Conservation (phyloP, 148 eudicot species). For the Selenicereus undatus region DNA sequence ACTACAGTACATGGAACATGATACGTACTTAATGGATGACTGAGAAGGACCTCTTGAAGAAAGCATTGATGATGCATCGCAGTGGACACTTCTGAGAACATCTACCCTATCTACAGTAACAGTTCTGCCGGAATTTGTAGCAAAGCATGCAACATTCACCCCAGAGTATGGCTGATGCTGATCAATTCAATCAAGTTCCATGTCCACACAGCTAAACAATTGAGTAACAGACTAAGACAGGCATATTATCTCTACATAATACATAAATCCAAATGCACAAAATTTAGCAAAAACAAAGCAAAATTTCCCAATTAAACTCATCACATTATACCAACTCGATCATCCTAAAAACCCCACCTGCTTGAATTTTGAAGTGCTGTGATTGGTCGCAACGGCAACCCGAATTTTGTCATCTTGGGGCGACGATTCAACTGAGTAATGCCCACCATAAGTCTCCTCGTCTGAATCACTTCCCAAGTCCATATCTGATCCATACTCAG, state of each 20-base stretch:
- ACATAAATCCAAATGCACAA: conserved; percentile 1
- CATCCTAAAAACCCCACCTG: conserved; percentile 15
- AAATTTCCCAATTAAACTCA: conserved; percentile 14
- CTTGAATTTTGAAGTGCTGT: conserved; percentile 5
- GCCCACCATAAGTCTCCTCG: conserved; percentile 22
- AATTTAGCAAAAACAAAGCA: not conserved
- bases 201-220: conserved; percentile 6
- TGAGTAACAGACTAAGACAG: not conserved
- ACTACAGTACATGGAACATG: conserved; percentile 6
- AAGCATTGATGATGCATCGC: conserved; percentile 29
- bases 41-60: conserved; percentile 17
- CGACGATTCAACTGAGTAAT: conserved; percentile 27
- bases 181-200: conserved; percentile 3
- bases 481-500: conserved; percentile 30
- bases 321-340: conserved; percentile 17
- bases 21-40: conserved; percentile 24
- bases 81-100: conserved; percentile 26
- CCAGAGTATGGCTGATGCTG: not conserved
- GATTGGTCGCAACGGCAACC: conserved; percentile 8
- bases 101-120: conserved; percentile 10
- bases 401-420: conserved; percentile 24
- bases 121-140: conserved; percentile 9
- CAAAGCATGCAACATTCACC: conserved; percentile 9
- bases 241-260: not conserved
- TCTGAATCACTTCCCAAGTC: conserved; percentile 29